Evolutionary conservation across 2,329 filamentous ascomycete genomes (phyloP), one percentile per base, ranked within the genome.

Genomic region (Verticillium dahliae): DNA sequence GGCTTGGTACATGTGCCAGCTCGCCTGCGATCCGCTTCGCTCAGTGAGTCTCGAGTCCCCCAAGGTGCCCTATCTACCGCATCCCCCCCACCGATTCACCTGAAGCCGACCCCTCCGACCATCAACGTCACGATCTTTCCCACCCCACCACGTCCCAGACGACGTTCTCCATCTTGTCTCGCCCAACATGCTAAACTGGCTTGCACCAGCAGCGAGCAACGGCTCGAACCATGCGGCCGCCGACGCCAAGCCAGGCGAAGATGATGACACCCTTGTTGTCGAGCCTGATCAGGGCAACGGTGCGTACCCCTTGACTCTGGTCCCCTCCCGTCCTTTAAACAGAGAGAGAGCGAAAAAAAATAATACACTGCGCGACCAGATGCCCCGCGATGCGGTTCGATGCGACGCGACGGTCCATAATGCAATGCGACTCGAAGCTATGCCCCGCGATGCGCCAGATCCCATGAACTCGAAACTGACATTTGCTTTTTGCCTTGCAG

Each of bases 281-380:
- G 92, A 96, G 78, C 85, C 91, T 63, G 93, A 97, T 61, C 92
- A 98, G 82, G 92, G 93, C 78, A 97, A 94, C 84, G 90, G 92
- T 96, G 78, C 74, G 88, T 75, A 59, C 54, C 56, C 27, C 65
- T 61, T 35, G 31, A 18, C 55, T 39, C 57, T 57, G 56, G 6
- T 37, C 13, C 50, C 18, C 54, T 18, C 13, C 45, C n/a, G 15
- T 31, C 27, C 3, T 31, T 31, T 31, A 31, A 5, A 5, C 2
- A 31, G 27, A 31, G 27, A 31, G 27, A 22, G 18, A 22, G 18
- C 18, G 18, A 22, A 31, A 27, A 35, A 56, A 33, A 34, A 34
- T 56, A 27, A 22, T 31, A 35, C 27, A 14, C 50, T 37, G 35
- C 35, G 35, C 35, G 10, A 54, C 9, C 50, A 54, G 50, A 27